Percentiles rank a stretch among this genome's conserved stretches.
These are phyloP conservation scores for Silene conica DNA, from an alignment of 148 eudicot species.

Conservation along the genomic window DNA sequence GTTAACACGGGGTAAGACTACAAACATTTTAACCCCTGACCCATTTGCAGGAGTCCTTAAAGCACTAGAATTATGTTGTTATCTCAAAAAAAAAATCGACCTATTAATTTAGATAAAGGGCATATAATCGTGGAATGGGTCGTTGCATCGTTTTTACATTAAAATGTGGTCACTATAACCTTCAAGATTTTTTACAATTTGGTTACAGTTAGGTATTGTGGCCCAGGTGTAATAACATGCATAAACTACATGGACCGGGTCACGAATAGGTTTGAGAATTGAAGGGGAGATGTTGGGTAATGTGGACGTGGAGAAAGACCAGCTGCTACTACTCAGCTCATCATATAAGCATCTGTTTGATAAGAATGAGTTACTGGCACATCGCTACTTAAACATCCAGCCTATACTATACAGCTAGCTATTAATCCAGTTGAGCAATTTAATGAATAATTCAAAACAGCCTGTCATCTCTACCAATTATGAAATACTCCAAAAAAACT, in stretches of 20 bases:
- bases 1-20: too few relatives aligned
- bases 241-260: not conserved
- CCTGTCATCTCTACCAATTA: slow-evolving; percentile 21
- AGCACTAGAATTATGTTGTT: too few relatives aligned
- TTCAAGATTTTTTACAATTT: too few relatives aligned
- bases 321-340: slow-evolving; percentile 5
- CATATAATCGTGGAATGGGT: too few relatives aligned
- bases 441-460: slow-evolving; percentile 16
- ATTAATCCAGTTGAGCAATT: slow-evolving; percentile 18
- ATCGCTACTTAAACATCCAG: slow-evolving; percentile 24
- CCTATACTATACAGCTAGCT: slow-evolving; percentile 15
- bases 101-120: too few relatives aligned
- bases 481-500: slow-evolving; percentile 15
- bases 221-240: too few relatives aligned
- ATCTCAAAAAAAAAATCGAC: too few relatives aligned
- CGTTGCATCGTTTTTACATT: too few relatives aligned
- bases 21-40: too few relatives aligned
- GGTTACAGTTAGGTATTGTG: too few relatives aligned
- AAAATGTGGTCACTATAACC: not conserved
- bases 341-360: not conserved
- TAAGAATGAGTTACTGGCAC: slow-evolving; percentile 17
- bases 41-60: too few relatives aligned
- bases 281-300: slow-evolving; percentile 3
- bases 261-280: not conserved
- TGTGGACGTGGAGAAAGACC: slow-evolving; percentile 14